A percentile compares a stretch with the other conserved stretches of the same genome.
phyloP scores from a whole-genome alignment of 2,329 filamentous ascomycete species.

The Macrophomina phaseolina region DNA sequence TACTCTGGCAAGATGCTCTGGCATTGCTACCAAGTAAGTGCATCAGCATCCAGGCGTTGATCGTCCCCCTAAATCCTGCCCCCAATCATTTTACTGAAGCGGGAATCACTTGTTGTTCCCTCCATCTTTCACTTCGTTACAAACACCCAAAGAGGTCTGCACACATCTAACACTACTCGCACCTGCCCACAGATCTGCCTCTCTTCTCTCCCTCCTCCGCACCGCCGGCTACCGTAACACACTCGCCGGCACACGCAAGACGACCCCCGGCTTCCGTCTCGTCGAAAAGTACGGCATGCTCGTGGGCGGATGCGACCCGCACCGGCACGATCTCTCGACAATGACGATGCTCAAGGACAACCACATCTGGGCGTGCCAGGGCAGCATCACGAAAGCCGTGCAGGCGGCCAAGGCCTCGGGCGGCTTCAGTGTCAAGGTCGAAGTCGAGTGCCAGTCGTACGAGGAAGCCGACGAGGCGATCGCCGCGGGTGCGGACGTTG shows the following conservation, averaged over 20 bases:
- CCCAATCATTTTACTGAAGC: background rate
- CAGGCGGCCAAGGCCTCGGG: slow-evolving; percentile 80
- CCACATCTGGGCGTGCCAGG: slow-evolving; percentile 87
- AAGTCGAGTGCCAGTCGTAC: slow-evolving; percentile 92
- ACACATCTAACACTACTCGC: background rate
- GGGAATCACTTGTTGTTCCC: too few relatives aligned
- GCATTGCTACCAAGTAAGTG: slow-evolving; percentile 72
- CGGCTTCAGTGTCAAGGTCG: slow-evolving; percentile 91
- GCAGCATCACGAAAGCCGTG: slow-evolving; percentile 85
- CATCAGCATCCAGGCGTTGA: background rate
- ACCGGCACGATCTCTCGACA: slow-evolving; percentile 82
- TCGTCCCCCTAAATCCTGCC: background rate
- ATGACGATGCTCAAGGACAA: slow-evolving; percentile 99
- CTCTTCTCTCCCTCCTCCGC: slow-evolving; percentile 59
- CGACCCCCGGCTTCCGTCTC: slow-evolving; percentile 90
- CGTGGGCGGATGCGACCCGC: slow-evolving; percentile 87
- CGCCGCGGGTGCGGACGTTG: slow-evolving; percentile 85
- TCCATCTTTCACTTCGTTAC: too few relatives aligned
- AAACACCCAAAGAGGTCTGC: background rate
- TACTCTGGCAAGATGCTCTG: slow-evolving; percentile 86
- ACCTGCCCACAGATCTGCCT: slow-evolving; percentile 43
- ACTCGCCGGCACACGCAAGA: slow-evolving; percentile 95
- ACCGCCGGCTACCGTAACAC: slow-evolving; percentile 76
- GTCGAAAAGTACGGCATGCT: slow-evolving; percentile 99
- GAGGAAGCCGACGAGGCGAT: slow-evolving; percentile 91